These are phyloP conservation scores for Tuber melanosporum DNA, from an alignment of 495 filamentous ascomycete genomes.

Conservation along the genomic window DNA sequence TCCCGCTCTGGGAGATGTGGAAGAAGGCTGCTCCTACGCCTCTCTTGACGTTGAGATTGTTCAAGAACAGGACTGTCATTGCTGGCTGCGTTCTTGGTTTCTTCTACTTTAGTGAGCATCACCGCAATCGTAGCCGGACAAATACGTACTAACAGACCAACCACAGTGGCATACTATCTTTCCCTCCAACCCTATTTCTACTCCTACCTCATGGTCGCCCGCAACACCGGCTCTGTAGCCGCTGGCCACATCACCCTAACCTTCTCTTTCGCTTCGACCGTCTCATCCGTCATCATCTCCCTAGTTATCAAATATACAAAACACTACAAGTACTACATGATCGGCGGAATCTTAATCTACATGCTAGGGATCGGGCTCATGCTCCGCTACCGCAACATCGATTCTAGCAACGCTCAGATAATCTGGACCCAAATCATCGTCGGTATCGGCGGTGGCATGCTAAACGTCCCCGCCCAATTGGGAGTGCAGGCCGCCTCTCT, in stretches of 20 bases:
- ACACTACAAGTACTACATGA: slow-evolving; percentile 56
- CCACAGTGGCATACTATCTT: slow-evolving; percentile 55
- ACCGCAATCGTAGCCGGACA: slow-evolving; percentile 34
- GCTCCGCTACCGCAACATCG: slow-evolving; percentile 56
- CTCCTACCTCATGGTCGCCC: slow-evolving; percentile 68
- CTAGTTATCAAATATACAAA: slow-evolving; percentile 57
- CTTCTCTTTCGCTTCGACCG: slow-evolving; percentile 63
- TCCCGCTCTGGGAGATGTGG: slow-evolving; percentile 59
- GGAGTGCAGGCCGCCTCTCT: slow-evolving; percentile 59
- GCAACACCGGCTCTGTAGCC: slow-evolving; percentile 54
- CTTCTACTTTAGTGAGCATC: slow-evolving; percentile 52
- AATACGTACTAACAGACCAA: slow-evolving; percentile 23
- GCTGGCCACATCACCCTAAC: slow-evolving; percentile 56
- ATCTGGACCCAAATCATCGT: slow-evolving; percentile 59
- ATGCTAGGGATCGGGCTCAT: slow-evolving; percentile 58
- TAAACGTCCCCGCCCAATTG: slow-evolving; percentile 59
- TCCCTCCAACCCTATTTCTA: slow-evolving; percentile 61
- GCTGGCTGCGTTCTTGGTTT: slow-evolving; percentile 54
- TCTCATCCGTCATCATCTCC: slow-evolving; percentile 57
- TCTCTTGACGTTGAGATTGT: slow-evolving; percentile 54
- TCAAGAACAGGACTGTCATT: slow-evolving; percentile 58
- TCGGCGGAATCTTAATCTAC: slow-evolving; percentile 54
- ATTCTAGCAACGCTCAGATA: slow-evolving; percentile 51
- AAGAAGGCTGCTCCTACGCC: slow-evolving; percentile 52
- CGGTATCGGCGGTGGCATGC: slow-evolving; percentile 59